Percentiles rank a stretch among this genome's conserved stretches.
Evolutionary conservation across 2,329 filamentous ascomycete genomes (phyloP).

Genomic region (Ophiostoma australiae): DNA sequence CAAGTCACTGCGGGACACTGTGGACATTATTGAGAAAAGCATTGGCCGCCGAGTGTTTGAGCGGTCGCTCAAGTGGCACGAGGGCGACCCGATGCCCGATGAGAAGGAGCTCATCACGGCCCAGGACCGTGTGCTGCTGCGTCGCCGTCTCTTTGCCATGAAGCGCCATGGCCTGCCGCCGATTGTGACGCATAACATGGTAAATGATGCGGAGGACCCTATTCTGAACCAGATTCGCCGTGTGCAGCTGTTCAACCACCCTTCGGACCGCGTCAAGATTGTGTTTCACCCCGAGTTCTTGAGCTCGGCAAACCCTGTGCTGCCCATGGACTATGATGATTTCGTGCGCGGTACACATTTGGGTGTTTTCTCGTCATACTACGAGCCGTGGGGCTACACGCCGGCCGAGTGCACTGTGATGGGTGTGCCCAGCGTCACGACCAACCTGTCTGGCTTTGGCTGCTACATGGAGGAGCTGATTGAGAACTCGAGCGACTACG

Average conservation of each 20-base stretch:
- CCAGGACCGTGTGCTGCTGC: conserved; percentile 87
- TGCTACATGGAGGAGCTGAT: conserved; percentile 99
- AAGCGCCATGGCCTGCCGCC: conserved; percentile 86
- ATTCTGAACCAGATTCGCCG: conserved; percentile 93
- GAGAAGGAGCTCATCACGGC: conserved; percentile 93
- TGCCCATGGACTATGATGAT: conserved; percentile 95
- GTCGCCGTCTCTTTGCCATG: conserved; percentile 91
- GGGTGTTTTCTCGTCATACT: conserved; percentile 95
- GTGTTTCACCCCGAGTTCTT: conserved; percentile 98
- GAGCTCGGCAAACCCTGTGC: conserved; percentile 88
- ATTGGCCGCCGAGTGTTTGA: conserved; percentile 94
- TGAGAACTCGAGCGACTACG: conserved; percentile 95
- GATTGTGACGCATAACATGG: conserved; percentile 98
- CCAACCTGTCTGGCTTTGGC: conserved; percentile 93
- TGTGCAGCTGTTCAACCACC: conserved; percentile 95
- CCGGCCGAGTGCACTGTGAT: conserved; percentile 98
- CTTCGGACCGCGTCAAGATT: conserved; percentile 90
- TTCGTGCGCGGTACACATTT: conserved; percentile 96
- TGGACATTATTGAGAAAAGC: conserved; percentile 85
- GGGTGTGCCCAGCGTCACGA: conserved; percentile 97
- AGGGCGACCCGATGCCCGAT: conserved; percentile 87
- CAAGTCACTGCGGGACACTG: conserved; percentile 89
- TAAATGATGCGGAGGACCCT: conserved; percentile 87
- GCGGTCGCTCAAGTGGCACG: conserved; percentile 89
- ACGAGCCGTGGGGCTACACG: conserved; percentile 98